A percentile compares a stretch with the other conserved stretches of the same genome.
Evolutionary conservation across 345 rosid genomes (phyloP).

Genomic region (Xanthoceras sorbifolium): DNA sequence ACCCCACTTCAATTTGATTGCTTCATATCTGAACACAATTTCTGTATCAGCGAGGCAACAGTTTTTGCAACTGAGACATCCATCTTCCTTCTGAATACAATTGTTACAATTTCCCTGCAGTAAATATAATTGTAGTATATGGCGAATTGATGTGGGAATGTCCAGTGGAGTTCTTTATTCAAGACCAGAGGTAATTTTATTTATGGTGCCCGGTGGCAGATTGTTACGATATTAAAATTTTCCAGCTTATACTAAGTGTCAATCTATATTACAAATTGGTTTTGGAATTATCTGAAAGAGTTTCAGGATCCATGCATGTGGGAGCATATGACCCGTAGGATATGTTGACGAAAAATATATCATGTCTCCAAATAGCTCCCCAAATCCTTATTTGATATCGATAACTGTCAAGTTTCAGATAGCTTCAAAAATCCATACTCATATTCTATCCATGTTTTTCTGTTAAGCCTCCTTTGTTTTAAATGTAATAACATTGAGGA

Average conservation of each 20-base stretch:
- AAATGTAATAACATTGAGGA: background rate
- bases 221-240: background rate
- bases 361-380: background rate
- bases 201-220: background rate
- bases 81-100: background rate
- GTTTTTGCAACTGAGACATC: background rate
- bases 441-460: background rate
- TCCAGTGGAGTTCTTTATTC: slow-evolving; percentile 89
- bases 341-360: background rate
- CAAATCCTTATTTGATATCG: background rate
- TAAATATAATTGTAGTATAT: slow-evolving; percentile 75
- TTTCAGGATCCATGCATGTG: background rate
- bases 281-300: background rate
- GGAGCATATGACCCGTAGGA: background rate
- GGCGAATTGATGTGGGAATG: slow-evolving; percentile 98
- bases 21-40: slow-evolving; percentile 1
- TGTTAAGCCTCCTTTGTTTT: background rate
- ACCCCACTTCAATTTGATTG: background rate
- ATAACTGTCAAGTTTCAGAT: background rate
- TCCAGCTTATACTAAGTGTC: background rate
- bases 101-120: slow-evolving; percentile 36
- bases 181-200: slow-evolving; percentile 80
- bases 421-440: background rate
- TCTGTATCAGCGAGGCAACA: background rate
- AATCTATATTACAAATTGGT: background rate